Evolutionary conservation across 1,284 basidiomycete species (phyloP).

Genomic region (Rhodotorula glutinis): DNA sequence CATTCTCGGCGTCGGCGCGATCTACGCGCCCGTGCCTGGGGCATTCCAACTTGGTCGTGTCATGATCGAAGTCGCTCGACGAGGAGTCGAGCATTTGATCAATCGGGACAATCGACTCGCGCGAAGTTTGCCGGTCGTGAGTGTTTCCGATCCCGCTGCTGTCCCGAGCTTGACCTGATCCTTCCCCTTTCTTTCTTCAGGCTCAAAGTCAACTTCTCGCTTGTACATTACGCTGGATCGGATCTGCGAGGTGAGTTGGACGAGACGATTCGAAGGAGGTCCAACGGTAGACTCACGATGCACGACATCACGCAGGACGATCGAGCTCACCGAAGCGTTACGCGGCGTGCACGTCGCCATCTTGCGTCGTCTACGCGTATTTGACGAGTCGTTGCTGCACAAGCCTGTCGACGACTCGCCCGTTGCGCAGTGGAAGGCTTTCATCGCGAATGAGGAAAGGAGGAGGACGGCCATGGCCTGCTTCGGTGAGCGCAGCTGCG

Average conservation of each 20-base stretch:
- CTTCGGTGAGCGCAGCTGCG: constrained; percentile 2
- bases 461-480: constrained; percentile 14
- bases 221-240: constrained; percentile 1
- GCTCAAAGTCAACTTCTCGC: constrained; percentile 5
- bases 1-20: constrained; percentile 18
- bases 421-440: constrained; percentile 9
- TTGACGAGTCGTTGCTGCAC: background rate
- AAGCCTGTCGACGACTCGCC: background rate
- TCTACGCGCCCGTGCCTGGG: constrained; percentile 13
- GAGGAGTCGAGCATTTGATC: constrained; percentile 11
- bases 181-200: background rate
- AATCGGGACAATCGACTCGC: constrained; percentile 20
- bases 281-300: no score
- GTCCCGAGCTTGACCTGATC: background rate
- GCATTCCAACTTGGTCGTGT: constrained; percentile 8
- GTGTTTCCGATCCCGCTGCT: background rate
- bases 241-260: constrained; percentile 7
- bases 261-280: no score
- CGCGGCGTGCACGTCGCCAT: background rate
- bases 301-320: background rate
- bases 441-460: constrained; percentile 18
- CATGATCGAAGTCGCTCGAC: constrained; percentile 11
- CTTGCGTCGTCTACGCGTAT: constrained; percentile 3
- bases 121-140: constrained; percentile 9
- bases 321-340: constrained; percentile 14